Evolutionary conservation across 768 basidiomycete genomes (phyloP).

Genomic region (Lenzites betulinus): DNA sequence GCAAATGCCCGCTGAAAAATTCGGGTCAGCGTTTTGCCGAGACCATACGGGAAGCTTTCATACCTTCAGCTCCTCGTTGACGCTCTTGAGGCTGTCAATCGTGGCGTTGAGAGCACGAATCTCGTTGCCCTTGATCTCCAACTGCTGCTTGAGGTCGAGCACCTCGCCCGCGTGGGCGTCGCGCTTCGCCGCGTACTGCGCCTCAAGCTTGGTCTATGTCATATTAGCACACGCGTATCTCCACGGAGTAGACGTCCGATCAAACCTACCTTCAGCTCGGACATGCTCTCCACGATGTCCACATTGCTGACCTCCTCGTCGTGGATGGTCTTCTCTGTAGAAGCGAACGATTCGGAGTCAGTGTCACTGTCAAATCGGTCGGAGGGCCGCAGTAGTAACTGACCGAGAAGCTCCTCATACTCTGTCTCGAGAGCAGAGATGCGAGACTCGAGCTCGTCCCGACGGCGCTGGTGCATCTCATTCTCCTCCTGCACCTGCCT

Average conservation of each 20-base stretch:
- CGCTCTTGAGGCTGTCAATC: constrained; percentile 90
- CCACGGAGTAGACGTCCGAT: constrained; percentile 24
- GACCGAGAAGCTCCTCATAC: constrained; percentile 95
- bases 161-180: constrained; percentile 88
- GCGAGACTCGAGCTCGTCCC: constrained; percentile 86
- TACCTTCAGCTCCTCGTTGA: constrained; percentile 98
- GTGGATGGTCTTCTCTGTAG: constrained; percentile 84
- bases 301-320: constrained; percentile 86
- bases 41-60: not conserved
- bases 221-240: constrained; percentile 14
- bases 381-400: constrained; percentile 27
- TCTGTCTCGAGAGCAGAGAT: constrained; percentile 83
- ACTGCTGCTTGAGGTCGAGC: constrained; percentile 83
- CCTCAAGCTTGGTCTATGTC: constrained; percentile 84
- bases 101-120: constrained; percentile 81
- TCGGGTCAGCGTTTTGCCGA: constrained; percentile 15
- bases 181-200: constrained; percentile 90
- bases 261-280: constrained; percentile 79
- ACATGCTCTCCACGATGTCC: constrained; percentile 80
- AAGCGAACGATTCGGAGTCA: not conserved
- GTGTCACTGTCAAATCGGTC: not conserved
- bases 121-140: constrained; percentile 83
- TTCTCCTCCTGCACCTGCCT: constrained; percentile 91
- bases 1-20: constrained; percentile 89
- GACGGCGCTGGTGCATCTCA: constrained; percentile 76